Evolutionary conservation across 352 stramenopile genomes (phyloP), one percentile per base, ranked within the genome.

Genomic region (Phytophthora tentaculata): DNA sequence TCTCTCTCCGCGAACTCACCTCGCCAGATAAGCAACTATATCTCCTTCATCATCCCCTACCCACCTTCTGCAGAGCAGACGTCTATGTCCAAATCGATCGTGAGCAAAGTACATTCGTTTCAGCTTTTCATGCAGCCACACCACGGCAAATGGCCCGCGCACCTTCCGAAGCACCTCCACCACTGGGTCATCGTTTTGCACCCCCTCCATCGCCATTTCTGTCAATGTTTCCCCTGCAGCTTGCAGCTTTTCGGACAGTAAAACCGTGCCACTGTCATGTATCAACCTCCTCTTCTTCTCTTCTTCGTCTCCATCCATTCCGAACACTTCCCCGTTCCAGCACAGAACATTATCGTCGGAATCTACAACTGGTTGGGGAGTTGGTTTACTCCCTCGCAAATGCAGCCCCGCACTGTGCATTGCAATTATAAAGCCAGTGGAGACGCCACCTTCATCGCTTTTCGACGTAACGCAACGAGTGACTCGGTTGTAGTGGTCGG

Each of bases 291-390:
- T n/a, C n/a, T n/a, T n/a, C n/a, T n/a, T n/a, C n/a, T n/a, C n/a
- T n/a, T n/a, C n/a, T n/a, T n/a, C n/a, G n/a, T n/a, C n/a, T n/a
- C n/a, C n/a, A n/a, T n/a, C n/a, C n/a, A n/a, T n/a, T n/a, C n/a
- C n/a, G n/a, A n/a, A n/a, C 14, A 97, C 83, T 84, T 99, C 95
- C 51, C 94, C 96, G 78, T 99, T 99, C 95, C 95, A 99, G 61
- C 88, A 86, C 39, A 96, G 61, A 4, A 93, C 74, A 65, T 93
- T 96, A 41, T 80, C 74, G 14, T 69, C 19, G 1, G 51, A 50
- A 64, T 96, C 87, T 12, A 75, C 61, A n/a, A 95, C 64, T 14
- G 96, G 96, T 79, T 99, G 96, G n/a, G 64, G 22, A 6, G 71
- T 76, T 13, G 97, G 19, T 20, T 69, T 35, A 37, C 81, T 62